Base-by-base conservation (phyloP, 2,329 filamentous ascomycete genomes). In the Calonectria leucothoes region DNA sequence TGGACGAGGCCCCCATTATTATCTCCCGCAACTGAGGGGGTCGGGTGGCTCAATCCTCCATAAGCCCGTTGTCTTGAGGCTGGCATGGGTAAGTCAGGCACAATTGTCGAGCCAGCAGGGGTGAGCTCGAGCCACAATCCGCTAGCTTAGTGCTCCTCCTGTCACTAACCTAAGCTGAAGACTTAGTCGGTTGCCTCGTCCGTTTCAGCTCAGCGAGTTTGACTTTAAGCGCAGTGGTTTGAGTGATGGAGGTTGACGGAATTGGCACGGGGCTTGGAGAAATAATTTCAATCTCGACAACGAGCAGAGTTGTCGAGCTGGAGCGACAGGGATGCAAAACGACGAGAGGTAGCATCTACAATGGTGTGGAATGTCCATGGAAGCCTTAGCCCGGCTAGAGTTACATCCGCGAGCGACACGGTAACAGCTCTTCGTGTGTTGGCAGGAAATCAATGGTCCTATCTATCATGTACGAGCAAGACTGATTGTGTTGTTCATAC, bases 151-250 rank as follows among this genome's bases (percentile, higher is more conserved):
- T 52, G 65, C 68, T 55, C 35, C 37, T 31, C 66, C 65, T 61
- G 69, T 75, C 70, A 75, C 71, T 64, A 52, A 74, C 73, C 71
- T 69, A 52, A 74, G 75, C 75, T 72, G 73, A 72, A 70, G 61
- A 55, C 69, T 70, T 74, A 66, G 52, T 63, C 42, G 20, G 23
- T 68, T 71, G 71, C 75, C 73, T 72, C 75, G 51, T 72, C 48
- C 33, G 61, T 42, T 59, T 75, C 75, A 76, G 75, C 75, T 76
- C 75, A 76, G 71, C 71, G 73, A 45, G 51, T 52, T 33, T 68
- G 33, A 35, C 48, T 29, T 52, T 35, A 20, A 67, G 59, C 49
- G 23, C 33, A 59, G 67, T 29, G 17, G 25, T 20, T 37, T 37
- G 25, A 25, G 66, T 45, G 59, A 8, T 45, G 33, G 17, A 29